A percentile compares a stretch with the other conserved stretches of the same genome.
Evolutionary conservation across 2,329 filamentous ascomycete species (phyloP).

Genomic region (Sclerotiophoma versabilis): DNA sequence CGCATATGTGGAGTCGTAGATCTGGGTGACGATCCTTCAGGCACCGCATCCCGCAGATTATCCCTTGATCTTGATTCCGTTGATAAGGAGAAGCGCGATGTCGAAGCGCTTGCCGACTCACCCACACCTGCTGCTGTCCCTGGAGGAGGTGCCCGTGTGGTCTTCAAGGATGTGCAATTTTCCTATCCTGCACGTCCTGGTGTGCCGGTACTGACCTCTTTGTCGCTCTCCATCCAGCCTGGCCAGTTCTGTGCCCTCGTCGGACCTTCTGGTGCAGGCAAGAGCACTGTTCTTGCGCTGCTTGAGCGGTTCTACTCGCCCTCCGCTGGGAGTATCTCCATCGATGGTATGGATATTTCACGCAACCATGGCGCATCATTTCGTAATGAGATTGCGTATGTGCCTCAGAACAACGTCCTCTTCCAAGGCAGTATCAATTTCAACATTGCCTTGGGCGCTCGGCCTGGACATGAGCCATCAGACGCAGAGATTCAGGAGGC

Average conservation of each 20-base stretch:
- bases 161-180: constrained; percentile 68
- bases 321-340: constrained; percentile 57
- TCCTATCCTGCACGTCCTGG: constrained; percentile 70
- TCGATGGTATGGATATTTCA: constrained; percentile 60
- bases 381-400: constrained; percentile 55
- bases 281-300: constrained; percentile 67
- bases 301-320: constrained; percentile 64
- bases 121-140: constrained; percentile 71
- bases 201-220: constrained; percentile 62
- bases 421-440: constrained; percentile 58
- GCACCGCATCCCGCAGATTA: constrained; percentile 79
- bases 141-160: constrained; percentile 61
- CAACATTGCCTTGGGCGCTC: constrained; percentile 57
- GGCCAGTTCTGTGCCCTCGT: constrained; percentile 70
- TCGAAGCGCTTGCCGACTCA: constrained; percentile 41
- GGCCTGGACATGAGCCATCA: constrained; percentile 62
- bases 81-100: constrained; percentile 55
- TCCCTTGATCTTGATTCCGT: constrained; percentile 82
- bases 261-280: constrained; percentile 71
- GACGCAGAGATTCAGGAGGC: constrained; percentile 70
- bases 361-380: constrained; percentile 49
- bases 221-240: constrained; percentile 64
- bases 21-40: constrained; percentile 32
- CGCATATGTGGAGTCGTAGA: constrained; percentile 74
- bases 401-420: constrained; percentile 57